Percentiles rank a stretch among this genome's conserved stretches.
Evolutionary conservation across 2,329 filamentous ascomycete genomes (phyloP).

Genomic region (Fusarium sp.): DNA sequence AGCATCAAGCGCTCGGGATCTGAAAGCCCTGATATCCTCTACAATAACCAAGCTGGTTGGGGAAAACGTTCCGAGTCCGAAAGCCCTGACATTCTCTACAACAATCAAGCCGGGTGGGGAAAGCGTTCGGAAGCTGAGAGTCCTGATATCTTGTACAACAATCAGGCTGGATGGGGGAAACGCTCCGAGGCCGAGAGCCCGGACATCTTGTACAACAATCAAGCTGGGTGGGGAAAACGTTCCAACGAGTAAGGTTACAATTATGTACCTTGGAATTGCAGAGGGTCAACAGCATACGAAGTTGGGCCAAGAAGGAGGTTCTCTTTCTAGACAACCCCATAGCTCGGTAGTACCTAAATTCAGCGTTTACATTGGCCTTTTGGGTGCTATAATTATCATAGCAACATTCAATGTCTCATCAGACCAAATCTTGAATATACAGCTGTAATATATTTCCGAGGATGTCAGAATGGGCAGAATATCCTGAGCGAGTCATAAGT

Average conservation of each 20-base stretch:
- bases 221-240: constrained; percentile 9
- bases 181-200: constrained; percentile 5
- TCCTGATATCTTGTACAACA: constrained; percentile 12
- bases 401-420: too few relatives aligned
- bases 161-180: constrained; percentile 12
- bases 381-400: too few relatives aligned
- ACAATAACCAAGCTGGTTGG: constrained; percentile 14
- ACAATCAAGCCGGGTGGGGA: constrained; percentile 5
- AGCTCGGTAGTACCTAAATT: too few relatives aligned
- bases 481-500: too few relatives aligned
- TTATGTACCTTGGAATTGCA: neutral
- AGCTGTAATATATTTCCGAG: too few relatives aligned
- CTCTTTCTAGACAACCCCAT: too few relatives aligned
- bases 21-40: constrained; percentile 9
- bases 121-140: constrained; percentile 9
- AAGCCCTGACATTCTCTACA: constrained; percentile 10
- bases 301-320: too few relatives aligned
- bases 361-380: too few relatives aligned
- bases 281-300: neutral
- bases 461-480: too few relatives aligned
- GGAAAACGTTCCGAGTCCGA: constrained; percentile 4
- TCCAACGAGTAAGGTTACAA: neutral
- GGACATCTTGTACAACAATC: constrained; percentile 8
- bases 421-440: too few relatives aligned
- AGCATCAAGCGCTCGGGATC: constrained; percentile 9